A percentile compares a stretch with the other conserved stretches of the same genome.
Evolutionary conservation across 306 rosid genomes (phyloP).

Genomic region (Malus asiatica): DNA sequence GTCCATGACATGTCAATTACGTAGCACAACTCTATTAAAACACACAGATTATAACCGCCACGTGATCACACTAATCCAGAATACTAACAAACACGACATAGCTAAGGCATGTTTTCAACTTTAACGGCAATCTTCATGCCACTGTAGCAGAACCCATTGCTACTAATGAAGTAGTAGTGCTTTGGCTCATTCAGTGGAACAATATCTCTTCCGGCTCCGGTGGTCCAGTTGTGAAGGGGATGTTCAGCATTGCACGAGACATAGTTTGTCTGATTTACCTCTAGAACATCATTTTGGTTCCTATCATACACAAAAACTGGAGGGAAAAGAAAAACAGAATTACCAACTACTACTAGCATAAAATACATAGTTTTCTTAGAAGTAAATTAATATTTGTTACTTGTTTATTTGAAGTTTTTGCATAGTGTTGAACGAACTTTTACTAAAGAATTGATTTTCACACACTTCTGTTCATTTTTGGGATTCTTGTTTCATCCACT

Average conservation of each 20-base stretch:
- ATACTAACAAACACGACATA: too few relatives aligned
- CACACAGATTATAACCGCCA: too few relatives aligned
- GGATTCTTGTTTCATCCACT: too few relatives aligned
- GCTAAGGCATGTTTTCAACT: constrained; percentile 48
- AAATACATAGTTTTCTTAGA: background rate
- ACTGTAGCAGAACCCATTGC: constrained; percentile 78
- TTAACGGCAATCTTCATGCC: constrained; percentile 75
- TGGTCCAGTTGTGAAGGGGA: constrained; percentile 66
- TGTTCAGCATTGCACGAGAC: constrained; percentile 64
- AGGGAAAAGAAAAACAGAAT: background rate
- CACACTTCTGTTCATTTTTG: too few relatives aligned
- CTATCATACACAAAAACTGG: constrained; percentile 84
- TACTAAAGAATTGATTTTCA: too few relatives aligned
- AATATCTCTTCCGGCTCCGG: constrained; percentile 93
- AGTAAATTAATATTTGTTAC: too few relatives aligned
- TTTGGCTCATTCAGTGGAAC: constrained; percentile 73
- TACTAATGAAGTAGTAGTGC: constrained; percentile 64
- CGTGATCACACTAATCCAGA: too few relatives aligned
- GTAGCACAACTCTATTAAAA: too few relatives aligned
- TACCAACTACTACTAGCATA: background rate
- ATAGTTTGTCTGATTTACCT: constrained; percentile 82
- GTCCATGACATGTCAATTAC: too few relatives aligned
- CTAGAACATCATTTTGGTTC: constrained; percentile 74
- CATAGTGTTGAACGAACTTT: too few relatives aligned
- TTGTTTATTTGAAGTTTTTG: background rate